Evolutionary conservation across 176 grass and related monocot species (phyloP), one percentile per base, ranked within the genome.

Genomic region (Oryza brachyantha): DNA sequence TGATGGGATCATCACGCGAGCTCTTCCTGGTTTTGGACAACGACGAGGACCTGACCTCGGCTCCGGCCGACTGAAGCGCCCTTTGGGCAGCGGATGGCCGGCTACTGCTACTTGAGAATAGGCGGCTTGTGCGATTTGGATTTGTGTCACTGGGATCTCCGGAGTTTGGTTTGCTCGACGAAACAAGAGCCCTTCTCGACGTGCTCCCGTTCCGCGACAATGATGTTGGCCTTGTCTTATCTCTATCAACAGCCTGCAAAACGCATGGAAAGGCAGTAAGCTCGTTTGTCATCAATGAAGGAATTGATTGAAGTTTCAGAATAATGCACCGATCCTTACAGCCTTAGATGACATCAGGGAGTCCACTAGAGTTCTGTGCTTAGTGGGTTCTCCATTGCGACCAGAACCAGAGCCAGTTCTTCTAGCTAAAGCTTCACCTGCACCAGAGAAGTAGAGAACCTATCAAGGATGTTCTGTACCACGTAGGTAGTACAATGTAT

Each of bases 401-500:
- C 83, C 83, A 42, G 89, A 77, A 64, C 54, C 79, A 1, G 81
- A 75, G 29, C 66, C 73, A 58, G 83, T 92, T 82, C 84, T 82
- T 78, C 90, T 92, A 42, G 83, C 75, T 78, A 88, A 75, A 66
- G 86, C 86, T 77, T 92, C 86, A 76, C 80, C 90, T 77, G 82
- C 68, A 54, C 55, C 83, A 46, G 79, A 85, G 22, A 88, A 54
- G 43, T 79, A 46, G 79, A 85, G 22, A 88, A 85, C 70, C 68
- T 79, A 39, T 88, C 79, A 68, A 68, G 64, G 57, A 75, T 80
- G n/a, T 69, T 29, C 50, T 78, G 79, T 61, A 69, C 79, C 61
- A 72, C 52, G 22, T 36, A 41, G 35, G 64, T 12, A 73, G 5
- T 70, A 37, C 41, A 38, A 55, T 24, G n/a, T 10, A 22, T 57